Base-by-base conservation (phyloP, 2,329 filamentous ascomycete genomes). In the Rhynchosporium agropyri region DNA sequence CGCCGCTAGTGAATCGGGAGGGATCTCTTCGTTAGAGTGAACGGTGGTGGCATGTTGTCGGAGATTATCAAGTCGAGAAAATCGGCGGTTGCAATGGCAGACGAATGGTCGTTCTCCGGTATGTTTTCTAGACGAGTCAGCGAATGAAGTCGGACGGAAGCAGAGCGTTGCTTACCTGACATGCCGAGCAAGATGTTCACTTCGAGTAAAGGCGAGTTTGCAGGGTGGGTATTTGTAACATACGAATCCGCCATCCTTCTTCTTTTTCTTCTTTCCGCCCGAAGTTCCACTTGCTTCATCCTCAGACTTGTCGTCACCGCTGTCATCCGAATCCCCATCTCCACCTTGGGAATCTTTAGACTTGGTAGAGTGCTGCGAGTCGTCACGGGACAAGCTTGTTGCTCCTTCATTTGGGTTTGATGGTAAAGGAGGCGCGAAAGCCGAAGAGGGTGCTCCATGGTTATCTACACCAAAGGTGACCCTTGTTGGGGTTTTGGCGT, bases 11-110 rank as follows among this genome's bases (percentile, higher is more conserved):
- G 95, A 98, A 75, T 97, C 92, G 46, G 88, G 87, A 3, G 95
- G 95, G 40, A 99, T 99, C 62, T 97, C 92, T 75, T 98, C 95
- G 75, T 98, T 97, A 63, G 96, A 90, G 75, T 99, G 95, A 0
- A 99, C 95, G 0, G 95, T 98, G 76, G 97, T 93, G 50, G 95
- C 95, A 81, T 99, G 95, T 75, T 99, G 95, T 63, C 95, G 87
- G 58, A 99, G 80, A 74, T 99, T 99, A 76, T 99, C 94, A 51
- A 98, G 84, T 55, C 94, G 86, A 9, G 95, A 98, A 75, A 99
- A 99, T 61, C 92, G 86, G 57, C 95, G 86, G 2, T 89, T 91
- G 77, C 95, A 99, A 76, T 98, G 95, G 70, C 95, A 99, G 76
- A 96, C 90, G 72, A 98, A 99, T 0, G 95, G 95, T 33, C 95